These are phyloP conservation scores for Lentinus brumalis DNA, from an alignment of 768 basidiomycete genomes.

Conservation along the genomic window DNA sequence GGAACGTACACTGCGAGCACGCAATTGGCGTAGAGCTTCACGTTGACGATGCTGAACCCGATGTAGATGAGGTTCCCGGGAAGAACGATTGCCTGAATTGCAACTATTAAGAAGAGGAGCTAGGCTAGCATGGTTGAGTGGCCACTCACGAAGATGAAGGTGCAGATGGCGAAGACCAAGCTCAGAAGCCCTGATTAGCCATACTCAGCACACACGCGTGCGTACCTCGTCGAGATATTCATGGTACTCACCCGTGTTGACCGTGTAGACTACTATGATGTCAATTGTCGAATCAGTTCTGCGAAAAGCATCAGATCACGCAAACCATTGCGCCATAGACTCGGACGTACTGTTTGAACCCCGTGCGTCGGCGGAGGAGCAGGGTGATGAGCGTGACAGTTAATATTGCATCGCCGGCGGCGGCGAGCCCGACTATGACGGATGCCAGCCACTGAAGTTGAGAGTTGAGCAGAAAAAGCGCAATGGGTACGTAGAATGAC, in stretches of 20 bases:
- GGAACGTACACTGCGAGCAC: not conserved
- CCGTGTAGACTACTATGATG: not conserved
- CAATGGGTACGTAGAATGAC: no score
- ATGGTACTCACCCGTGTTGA: not conserved
- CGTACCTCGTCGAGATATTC: no score
- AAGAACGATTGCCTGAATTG: not conserved
- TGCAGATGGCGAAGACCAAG: not conserved
- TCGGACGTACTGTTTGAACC: not conserved
- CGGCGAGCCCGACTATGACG: not conserved
- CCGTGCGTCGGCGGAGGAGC: not conserved
- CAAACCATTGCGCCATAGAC: not conserved
- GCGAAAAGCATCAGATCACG: not conserved
- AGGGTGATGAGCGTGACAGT: not conserved
- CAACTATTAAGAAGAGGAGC: not conserved
- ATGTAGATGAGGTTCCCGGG: not conserved
- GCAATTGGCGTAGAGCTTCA: not conserved
- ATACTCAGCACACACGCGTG: no score
- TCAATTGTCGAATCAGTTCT: not conserved
- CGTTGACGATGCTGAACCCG: not conserved
- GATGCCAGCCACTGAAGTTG: not conserved
- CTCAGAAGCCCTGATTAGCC: not conserved
- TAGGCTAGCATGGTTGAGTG: not conserved
- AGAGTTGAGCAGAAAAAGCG: no score
- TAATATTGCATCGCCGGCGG: not conserved
- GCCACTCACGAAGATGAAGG: not conserved